Evolutionary conservation across 306 rosid genomes (phyloP).

Genomic region (Sicyos baderoa): DNA sequence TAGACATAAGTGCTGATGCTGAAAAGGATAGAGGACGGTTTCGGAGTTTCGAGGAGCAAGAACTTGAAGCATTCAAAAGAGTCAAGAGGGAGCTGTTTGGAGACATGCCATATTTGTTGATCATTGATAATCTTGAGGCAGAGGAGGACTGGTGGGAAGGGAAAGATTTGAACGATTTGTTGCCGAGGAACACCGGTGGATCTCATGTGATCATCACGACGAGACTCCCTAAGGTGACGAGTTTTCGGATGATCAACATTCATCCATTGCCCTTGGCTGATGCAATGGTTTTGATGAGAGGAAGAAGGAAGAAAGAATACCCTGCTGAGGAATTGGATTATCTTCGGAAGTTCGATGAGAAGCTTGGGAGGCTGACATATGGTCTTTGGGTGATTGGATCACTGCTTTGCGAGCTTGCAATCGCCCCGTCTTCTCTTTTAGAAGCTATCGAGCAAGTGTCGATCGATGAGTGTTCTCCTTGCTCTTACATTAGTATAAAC

Average conservation of each 20-base stretch:
- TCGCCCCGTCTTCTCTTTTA: constrained; percentile 51
- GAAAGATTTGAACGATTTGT: constrained; percentile 60
- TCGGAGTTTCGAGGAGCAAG: constrained; percentile 87
- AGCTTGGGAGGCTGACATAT: constrained; percentile 59
- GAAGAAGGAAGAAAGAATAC: constrained; percentile 64
- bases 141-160: constrained; percentile 89
- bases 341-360: constrained; percentile 52
- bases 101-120: constrained; percentile 65
- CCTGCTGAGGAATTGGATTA: constrained; percentile 43
- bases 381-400: constrained; percentile 69
- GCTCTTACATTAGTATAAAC: constrained; percentile 37
- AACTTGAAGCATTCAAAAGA: constrained; percentile 72
- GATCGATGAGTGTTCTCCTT: constrained; percentile 39
- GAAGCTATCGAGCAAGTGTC: constrained; percentile 53
- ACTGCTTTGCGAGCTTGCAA: constrained; percentile 55
- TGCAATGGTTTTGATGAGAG: constrained; percentile 64
- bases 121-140: constrained; percentile 78
- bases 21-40: constrained; percentile 67
- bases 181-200: constrained; percentile 69
- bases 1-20: constrained; percentile 72
- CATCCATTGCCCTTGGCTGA: constrained; percentile 49
- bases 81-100: constrained; percentile 72
- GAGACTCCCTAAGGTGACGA: constrained; percentile 52
- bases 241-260: constrained; percentile 53
- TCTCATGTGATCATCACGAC: constrained; percentile 74